These are phyloP conservation scores for Physcomitrium patens DNA, from an alignment of 225 moss, liverwort and hornwort species.

Conservation along the genomic window DNA sequence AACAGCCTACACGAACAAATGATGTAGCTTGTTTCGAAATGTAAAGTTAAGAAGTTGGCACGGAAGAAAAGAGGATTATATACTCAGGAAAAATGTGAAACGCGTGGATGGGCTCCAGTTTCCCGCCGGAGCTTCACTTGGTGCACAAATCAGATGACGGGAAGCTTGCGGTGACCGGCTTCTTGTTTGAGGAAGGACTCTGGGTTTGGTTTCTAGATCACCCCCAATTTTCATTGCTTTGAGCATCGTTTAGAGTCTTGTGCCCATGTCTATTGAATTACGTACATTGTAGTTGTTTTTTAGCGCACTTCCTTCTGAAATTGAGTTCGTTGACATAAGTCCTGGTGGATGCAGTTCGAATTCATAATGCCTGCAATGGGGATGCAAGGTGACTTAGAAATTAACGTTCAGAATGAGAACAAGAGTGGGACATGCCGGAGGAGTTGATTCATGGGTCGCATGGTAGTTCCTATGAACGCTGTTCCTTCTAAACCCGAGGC, in stretches of 20 bases:
- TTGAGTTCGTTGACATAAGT: neutral
- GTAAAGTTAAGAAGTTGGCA: neutral
- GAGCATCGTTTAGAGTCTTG: too few relatives aligned
- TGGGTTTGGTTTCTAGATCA: too few relatives aligned
- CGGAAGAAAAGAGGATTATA: neutral
- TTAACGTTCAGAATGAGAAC: conserved; percentile 82
- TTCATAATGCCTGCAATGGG: conserved; percentile 57
- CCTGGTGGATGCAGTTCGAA: conserved; percentile 65
- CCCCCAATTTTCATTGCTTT: too few relatives aligned
- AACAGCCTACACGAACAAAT: neutral
- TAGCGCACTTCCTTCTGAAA: too few relatives aligned
- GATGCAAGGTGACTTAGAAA: conserved; percentile 63
- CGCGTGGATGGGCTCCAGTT: too few relatives aligned
- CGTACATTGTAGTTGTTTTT: too few relatives aligned
- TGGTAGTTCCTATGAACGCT: conserved; percentile 52
- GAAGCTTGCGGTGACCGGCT: too few relatives aligned
- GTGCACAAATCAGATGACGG: too few relatives aligned
- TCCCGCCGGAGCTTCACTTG: too few relatives aligned
- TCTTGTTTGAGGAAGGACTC: too few relatives aligned
- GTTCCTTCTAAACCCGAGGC: conserved; percentile 42
- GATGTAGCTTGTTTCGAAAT: neutral
- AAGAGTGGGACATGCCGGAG: conserved; percentile 70
- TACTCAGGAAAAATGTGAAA: neutral
- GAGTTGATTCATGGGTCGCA: conserved; percentile 79
- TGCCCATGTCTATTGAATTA: too few relatives aligned